phyloP scores from a whole-genome alignment of 2,329 filamentous ascomycete genomes.

The Apiospora marii region DNA sequence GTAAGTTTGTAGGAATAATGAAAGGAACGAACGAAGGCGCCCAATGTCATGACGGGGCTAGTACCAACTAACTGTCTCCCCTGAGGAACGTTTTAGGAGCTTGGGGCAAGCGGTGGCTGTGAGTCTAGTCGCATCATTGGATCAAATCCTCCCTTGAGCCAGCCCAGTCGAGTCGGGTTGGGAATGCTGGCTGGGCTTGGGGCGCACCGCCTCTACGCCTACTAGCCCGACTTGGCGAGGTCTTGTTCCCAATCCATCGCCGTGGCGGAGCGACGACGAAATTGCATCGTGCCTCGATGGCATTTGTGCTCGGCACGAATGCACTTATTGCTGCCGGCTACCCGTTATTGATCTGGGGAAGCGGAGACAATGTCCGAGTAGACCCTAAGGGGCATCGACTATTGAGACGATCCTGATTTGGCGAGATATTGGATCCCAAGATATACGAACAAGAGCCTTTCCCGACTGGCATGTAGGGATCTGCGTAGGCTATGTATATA shows the following conservation, averaged over 20 bases:
- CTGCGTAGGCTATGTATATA: not conserved
- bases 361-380: not conserved
- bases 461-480: not conserved
- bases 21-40: too few relatives aligned
- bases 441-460: not conserved
- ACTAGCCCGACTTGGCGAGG: not conserved
- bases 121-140: not conserved
- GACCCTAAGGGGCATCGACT: not conserved
- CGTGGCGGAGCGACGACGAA: conserved; percentile 3
- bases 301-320: not conserved
- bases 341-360: conserved; percentile 20
- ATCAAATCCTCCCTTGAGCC: not conserved
- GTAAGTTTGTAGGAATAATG: too few relatives aligned
- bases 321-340: not conserved
- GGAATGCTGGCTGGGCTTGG: too few relatives aligned
- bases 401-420: conserved; percentile 13
- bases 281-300: not conserved
- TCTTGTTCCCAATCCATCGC: not conserved
- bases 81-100: too few relatives aligned
- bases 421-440: not conserved
- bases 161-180: not conserved
- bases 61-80: too few relatives aligned
- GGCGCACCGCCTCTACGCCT: not conserved
- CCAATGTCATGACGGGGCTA: too few relatives aligned
- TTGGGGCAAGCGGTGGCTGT: not conserved